Evolutionary conservation across 2,329 filamentous ascomycete species (phyloP).

Genomic region (Ascochyta viciae-villosae): DNA sequence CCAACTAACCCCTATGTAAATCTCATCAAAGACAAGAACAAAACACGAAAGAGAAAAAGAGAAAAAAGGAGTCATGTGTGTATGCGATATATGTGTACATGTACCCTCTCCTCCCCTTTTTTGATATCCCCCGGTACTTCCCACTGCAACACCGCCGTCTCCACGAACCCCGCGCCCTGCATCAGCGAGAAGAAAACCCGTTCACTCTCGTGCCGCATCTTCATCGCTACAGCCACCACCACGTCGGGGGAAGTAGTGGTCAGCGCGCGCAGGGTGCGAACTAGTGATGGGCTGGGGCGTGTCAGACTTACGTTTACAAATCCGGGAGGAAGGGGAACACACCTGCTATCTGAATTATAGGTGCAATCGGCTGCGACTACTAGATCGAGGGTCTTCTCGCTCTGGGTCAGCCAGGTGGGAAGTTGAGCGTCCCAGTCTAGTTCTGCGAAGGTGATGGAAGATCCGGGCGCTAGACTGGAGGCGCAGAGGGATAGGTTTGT

Average conservation of each 20-base stretch:
- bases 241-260: slow-evolving; percentile 57
- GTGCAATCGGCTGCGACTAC: slow-evolving; percentile 75
- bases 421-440: slow-evolving; percentile 70
- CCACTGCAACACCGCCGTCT: slow-evolving; percentile 19
- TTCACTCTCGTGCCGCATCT: slow-evolving; percentile 72
- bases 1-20: no score
- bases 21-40: not conserved
- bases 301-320: not conserved
- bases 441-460: slow-evolving; percentile 56
- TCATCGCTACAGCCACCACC: slow-evolving; percentile 67
- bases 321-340: not conserved
- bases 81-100: slow-evolving; percentile 30
- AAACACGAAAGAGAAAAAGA: no score
- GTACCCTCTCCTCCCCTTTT: slow-evolving; percentile 34
- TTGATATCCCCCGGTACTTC: slow-evolving; percentile 39
- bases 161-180: slow-evolving; percentile 37
- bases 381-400: slow-evolving; percentile 57
- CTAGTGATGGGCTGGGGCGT: slow-evolving; percentile 61
- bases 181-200: slow-evolving; percentile 68
- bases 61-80: not conserved
- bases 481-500: not conserved
- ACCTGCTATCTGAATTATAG: slow-evolving; percentile 70
- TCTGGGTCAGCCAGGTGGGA: slow-evolving; percentile 33
- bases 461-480: slow-evolving; percentile 49
- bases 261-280: slow-evolving; percentile 62